Evolutionary conservation across 768 basidiomycete genomes (phyloP), one percentile per base, ranked within the genome.

Genomic region (Phanerodontia chrysosporium): DNA sequence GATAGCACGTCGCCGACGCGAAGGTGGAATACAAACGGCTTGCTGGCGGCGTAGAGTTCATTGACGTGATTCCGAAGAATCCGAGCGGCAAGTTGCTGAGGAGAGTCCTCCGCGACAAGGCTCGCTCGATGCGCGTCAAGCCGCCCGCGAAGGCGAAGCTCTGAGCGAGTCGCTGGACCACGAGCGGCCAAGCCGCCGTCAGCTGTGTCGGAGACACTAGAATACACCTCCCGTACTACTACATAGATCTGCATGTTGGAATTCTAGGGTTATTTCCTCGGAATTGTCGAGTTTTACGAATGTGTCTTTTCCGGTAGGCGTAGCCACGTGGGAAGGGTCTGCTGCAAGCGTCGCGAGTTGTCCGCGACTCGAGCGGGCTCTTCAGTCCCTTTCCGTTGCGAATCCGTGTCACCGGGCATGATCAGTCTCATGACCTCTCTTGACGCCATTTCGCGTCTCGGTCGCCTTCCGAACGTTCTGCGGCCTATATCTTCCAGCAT

Each of bases 21-120:
- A 73, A 73, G 55, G 67, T 69, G 51, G 60, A 68, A 55, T 75
- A 76, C 65, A 76, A 77, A 62, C 69, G 72, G 59, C 66, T 77
- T 8, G 66, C 65, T n/a, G 76, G 73, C 14, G 74, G 72, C 24
- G 70, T 76, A n/a, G 71, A 75, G 63, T 74, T 77, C 61, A 64
- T 74, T 44, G 71, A 76, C 59, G 63, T 57, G 25, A 73, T 78
- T 49, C 76, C 73, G 52, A 69, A 64, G 60, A 69, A 66, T 56
- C 67, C 70, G 49, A 70, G 69, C 60, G 72, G 72, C 56, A 71
- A 72, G 66, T 66, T 58, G 21, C 57, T 58, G 14, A 36, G 49
- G 27, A 51, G 58, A 1, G 51, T 60, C 7, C 51, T 59, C 14
- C 58, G 58, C 18, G 58, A 59, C 28, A 24, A 36, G 29, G 58